Base-by-base conservation (phyloP, 306 rosid species). In the Cajanus cajan region DNA sequence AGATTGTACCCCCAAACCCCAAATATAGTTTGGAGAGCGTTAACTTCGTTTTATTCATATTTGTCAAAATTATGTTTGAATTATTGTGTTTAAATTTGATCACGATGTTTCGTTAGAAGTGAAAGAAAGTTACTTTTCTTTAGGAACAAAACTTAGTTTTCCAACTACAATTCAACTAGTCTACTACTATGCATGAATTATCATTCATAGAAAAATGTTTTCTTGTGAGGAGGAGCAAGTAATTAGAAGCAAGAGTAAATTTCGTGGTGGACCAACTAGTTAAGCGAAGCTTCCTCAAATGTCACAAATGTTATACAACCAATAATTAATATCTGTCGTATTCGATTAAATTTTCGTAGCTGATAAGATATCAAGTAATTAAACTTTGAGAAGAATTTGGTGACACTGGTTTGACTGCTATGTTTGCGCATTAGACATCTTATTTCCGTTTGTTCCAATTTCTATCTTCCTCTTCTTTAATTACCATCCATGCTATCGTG, bases 251-350 rank as follows among this genome's bases (percentile, higher is more conserved):
- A 76, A 48, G 36, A 48, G 24, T 64, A 36, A 40, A 22, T 50
- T 36, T 24, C 41, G 58, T 22, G 44, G 31, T 65, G 74, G 81
- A 65, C 43, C 55, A 77, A 40, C 16, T 16, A n/a, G 45, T 50
- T 55, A 58, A 45, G 31, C 25, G 52, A 40, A 55, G 68, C 9
- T 57, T 57, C 24, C 9, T 69, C 77, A 19, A 57, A 4, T 68
- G 76, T 68, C 67, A n/a, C 19, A 34, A 70, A 80, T 62, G 31
- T 9, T 45, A 10, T 48, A 14, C 66, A 71, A 45, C 66, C 14
- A 71, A 14, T 13, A 45, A 21, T 79, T 22, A 37, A 33, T 21
- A 55, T 8, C 61, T 33, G 13, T 44, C 40, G 31, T 78, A 28
- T 57, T 57, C 65, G 9, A 25, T 43, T 43, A 40, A 41, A 28